Percentiles rank a stretch among this genome's conserved stretches.
Evolutionary conservation across 179 eudicot genomes (phyloP).

Genomic region (Kewa caespitosa): DNA sequence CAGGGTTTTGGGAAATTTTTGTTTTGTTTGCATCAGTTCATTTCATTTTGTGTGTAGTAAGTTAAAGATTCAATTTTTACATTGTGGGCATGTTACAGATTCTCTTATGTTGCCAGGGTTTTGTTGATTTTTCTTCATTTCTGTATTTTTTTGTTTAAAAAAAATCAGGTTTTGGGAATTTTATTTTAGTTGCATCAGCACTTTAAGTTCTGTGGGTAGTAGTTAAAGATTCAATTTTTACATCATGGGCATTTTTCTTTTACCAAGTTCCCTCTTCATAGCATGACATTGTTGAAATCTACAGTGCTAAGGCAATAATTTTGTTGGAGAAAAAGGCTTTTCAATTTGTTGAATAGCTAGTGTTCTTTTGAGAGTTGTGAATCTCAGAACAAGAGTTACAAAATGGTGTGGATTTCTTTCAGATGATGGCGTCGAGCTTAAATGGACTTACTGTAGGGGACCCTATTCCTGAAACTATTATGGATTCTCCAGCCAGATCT

Average conservation of each 20-base stretch:
- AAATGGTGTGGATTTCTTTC: conserved; percentile 27
- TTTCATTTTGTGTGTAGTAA: neutral
- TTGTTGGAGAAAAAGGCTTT: too few species aligned
- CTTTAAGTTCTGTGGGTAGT: neutral
- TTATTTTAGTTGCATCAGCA: too few species aligned
- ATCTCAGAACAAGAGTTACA: conserved; percentile 12
- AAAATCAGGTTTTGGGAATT: too few species aligned
- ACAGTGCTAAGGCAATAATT: too few species aligned
- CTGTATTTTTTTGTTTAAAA: neutral
- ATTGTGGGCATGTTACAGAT: too few species aligned
- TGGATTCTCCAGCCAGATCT: conserved; percentile 85
- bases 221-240: neutral
- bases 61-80: too few species aligned
- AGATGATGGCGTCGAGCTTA: conserved; percentile 97
- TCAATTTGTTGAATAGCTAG: neutral
- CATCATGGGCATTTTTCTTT: neutral
- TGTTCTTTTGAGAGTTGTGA: neutral
- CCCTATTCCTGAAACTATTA: conserved; percentile 57
- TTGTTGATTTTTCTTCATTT: neutral
- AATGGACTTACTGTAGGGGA: conserved; percentile 92
- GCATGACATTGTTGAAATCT: too few species aligned
- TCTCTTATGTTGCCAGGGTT: too few species aligned
- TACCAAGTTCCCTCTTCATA: too few species aligned
- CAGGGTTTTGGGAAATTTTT: conserved; percentile 5
- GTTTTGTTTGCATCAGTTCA: neutral